phyloP scores from a whole-genome alignment of 441 rosid species.

The Biscutella laevigata region DNA sequence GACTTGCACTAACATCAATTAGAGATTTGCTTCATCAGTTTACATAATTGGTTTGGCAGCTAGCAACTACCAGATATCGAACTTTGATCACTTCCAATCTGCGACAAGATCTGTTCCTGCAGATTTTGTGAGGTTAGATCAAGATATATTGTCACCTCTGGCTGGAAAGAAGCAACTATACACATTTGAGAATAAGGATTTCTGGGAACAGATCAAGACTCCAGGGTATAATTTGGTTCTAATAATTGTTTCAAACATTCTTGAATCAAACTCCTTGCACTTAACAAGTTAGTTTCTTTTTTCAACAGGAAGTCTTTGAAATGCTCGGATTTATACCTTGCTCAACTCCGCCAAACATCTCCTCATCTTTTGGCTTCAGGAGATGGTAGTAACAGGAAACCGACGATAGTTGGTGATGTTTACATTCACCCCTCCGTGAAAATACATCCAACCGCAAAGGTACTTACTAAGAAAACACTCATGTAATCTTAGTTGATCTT shows the following conservation, averaged over 20 bases:
- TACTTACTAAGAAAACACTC: no score
- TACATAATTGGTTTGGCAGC: constrained; percentile 33
- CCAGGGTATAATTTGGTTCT: constrained; percentile 46
- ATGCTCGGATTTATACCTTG: constrained; percentile 65
- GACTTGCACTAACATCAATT: background rate
- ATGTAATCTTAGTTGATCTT: background rate
- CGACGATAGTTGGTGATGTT: constrained; percentile 57
- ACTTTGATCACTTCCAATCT: constrained; percentile 33
- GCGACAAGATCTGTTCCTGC: constrained; percentile 47
- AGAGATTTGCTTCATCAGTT: background rate
- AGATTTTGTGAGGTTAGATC: constrained; percentile 74
- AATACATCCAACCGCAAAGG: constrained; percentile 79
- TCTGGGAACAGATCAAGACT: constrained; percentile 84
- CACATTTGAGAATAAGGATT: constrained; percentile 59
- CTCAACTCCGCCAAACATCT: constrained; percentile 44
- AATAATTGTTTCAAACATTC: background rate
- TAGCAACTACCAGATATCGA: constrained; percentile 33
- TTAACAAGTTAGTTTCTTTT: background rate
- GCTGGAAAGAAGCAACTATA: constrained; percentile 76
- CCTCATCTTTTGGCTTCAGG: constrained; percentile 53
- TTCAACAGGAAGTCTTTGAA: constrained; percentile 54
- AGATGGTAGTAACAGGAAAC: constrained; percentile 37
- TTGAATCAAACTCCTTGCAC: background rate
- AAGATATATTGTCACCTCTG: constrained; percentile 78
- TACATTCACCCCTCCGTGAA: constrained; percentile 74